Percentiles rank a stretch among this genome's conserved stretches.
Conservation (phyloP, 2,329 filamentous ascomycete species). For the Ophiostoma ips region DNA sequence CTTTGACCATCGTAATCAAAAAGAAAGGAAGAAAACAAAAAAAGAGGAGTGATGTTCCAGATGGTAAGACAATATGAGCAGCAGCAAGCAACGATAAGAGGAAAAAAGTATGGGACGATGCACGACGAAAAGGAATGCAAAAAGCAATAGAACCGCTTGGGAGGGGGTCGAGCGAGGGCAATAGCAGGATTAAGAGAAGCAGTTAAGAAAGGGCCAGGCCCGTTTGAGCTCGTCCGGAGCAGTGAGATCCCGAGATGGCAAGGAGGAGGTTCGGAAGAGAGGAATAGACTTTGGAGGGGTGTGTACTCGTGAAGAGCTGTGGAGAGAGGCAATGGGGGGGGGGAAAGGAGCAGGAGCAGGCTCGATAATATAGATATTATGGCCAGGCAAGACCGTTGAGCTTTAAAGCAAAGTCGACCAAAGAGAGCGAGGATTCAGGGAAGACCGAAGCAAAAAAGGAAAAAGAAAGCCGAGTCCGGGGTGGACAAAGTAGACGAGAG, state of each 20-base stretch:
- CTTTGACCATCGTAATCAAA: constrained; percentile 1
- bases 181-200: no score
- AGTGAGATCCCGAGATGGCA: no score
- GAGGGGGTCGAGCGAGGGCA: no score
- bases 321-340: neutral
- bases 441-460: neutral
- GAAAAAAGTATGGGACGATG: no score
- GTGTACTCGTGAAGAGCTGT: neutral
- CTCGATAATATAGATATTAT: constrained; percentile 1
- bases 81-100: no score
- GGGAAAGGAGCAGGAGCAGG: neutral
- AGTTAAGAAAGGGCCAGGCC: no score
- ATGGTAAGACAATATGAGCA: no score
- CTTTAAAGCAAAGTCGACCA: neutral
- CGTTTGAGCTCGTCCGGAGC: no score
- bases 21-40: neutral
- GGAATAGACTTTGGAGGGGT: neutral
- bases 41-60: neutral
- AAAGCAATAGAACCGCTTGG: no score
- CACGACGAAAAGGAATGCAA: neutral
- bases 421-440: neutral
- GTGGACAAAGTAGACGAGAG: neutral
- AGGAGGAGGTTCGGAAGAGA: neutral
- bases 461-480: neutral
- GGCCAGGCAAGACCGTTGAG: neutral